A percentile compares a stretch with the other conserved stretches of the same genome.
Evolutionary conservation across 108 stramenopile species (phyloP).

Genomic region (Aurantiochytrium sp.): DNA sequence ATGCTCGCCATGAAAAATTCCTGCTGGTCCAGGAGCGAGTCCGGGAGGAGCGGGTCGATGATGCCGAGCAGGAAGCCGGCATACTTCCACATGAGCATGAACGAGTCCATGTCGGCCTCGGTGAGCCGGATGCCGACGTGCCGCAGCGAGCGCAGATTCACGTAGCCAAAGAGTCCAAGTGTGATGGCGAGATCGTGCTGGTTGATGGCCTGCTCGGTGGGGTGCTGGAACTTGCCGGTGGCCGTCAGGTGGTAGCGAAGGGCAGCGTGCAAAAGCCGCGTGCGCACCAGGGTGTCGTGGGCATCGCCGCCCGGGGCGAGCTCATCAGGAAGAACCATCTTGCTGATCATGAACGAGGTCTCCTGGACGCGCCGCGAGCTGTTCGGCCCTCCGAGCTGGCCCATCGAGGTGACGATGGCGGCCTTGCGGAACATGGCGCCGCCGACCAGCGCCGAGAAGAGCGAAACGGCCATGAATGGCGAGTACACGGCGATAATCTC

Average conservation of each 20-base stretch:
- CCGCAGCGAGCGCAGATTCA: neutral
- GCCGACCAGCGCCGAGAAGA: neutral
- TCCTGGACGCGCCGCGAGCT: neutral
- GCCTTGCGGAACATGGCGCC: neutral
- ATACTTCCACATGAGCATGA: neutral
- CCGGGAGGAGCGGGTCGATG: neutral
- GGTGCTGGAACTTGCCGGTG: neutral
- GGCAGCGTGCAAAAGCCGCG: neutral
- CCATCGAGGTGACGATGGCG: neutral
- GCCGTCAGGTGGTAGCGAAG: neutral
- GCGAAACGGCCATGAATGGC: neutral
- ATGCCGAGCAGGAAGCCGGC: neutral
- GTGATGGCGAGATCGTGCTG: neutral
- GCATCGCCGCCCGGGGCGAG: neutral
- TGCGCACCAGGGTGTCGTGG: neutral
- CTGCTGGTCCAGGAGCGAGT: neutral
- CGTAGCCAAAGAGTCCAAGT: neutral
- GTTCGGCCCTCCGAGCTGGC: neutral
- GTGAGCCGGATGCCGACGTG: neutral
- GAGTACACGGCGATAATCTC: neutral
- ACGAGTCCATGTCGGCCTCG: neutral
- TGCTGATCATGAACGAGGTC: neutral
- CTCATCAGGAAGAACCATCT: neutral
- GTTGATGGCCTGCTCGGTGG: neutral
- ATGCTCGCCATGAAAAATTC: neutral